Evolutionary conservation across 306 rosid genomes (phyloP), one percentile per base, ranked within the genome.

Genomic region (Myrica gale): DNA sequence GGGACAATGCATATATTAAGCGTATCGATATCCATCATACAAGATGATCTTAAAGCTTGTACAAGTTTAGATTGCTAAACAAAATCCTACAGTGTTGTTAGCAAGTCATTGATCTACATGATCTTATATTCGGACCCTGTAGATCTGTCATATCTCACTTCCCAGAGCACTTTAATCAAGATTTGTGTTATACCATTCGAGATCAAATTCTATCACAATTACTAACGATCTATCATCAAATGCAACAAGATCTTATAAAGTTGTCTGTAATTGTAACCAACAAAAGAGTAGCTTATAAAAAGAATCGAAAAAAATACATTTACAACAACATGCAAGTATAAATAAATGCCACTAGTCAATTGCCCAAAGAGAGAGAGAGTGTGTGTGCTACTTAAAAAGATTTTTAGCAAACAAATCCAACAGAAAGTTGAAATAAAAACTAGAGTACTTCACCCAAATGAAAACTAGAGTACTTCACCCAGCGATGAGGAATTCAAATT

Each of bases 161-260:
- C 86, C 71, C 76, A 75, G 68, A 43, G 72, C 76, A 72, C 74
- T 81, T 42, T 89, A 74, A 42, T 84, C 81, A 61, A 71, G 82
- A 76, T 79, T 87, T 11, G 84, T 73, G 55, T 89, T 83, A 46
- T 96, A 96, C 26, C 98, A 97, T 60, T 96, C 97, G 11, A 96
- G 89, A 87, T 96, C 98, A 0, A 93, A 87, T 69, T 89, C 86
- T 2, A 89, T 85, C 75, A 96, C 93, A 72, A 96, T 84, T 6
- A 96, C 99, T 10, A 87, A 92, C 12, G 96, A 96, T 63, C 86
- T 81, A 53, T 92, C 99, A 10, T 96, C 99, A 77, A 96, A 96
- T 23, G 74, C 48, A 10, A 88, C 83, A 46, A 84, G 78, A 69
- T 88, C 88, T 51, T 55, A 87, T 20, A 88, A 80, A 39, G 82